A percentile compares a stretch with the other conserved stretches of the same genome.
These are phyloP conservation scores for Eucalyptus erythrocorys DNA, from an alignment of 345 rosid genomes.

Conservation along the genomic window DNA sequence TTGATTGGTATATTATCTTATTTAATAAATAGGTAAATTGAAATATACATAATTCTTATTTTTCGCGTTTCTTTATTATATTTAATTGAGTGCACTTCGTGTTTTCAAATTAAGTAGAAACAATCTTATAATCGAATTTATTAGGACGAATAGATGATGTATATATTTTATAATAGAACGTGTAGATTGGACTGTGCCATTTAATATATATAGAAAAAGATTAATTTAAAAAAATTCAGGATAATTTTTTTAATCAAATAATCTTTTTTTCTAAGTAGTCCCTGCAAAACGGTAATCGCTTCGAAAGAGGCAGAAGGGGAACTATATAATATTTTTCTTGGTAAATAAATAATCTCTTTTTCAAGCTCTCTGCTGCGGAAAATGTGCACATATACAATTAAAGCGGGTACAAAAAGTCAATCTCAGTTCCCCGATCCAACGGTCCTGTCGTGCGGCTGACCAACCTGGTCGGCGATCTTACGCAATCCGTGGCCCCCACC, in stretches of 20 bases:
- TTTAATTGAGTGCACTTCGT: too few species aligned
- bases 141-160: neutral
- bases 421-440: neutral
- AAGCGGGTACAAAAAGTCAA: neutral
- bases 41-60: rapidly evolving
- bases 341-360: too few species aligned
- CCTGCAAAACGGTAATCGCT: neutral
- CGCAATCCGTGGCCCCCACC: neutral
- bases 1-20: too few species aligned
- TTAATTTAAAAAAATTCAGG: neutral
- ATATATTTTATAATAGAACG: neutral
- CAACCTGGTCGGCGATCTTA: neutral
- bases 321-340: too few species aligned
- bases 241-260: neutral
- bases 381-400: neutral
- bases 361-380: neutral
- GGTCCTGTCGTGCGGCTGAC: neutral
- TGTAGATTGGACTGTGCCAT: neutral
- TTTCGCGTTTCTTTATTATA: too few species aligned
- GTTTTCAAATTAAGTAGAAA: rapidly evolving
- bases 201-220: too few species aligned
- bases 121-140: rapidly evolving
- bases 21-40: too few species aligned
- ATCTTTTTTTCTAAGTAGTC: neutral
- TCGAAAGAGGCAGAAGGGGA: neutral